Evolutionary conservation across 768 basidiomycete species (phyloP).

Genomic region (Daedaleopsis sinensis): DNA sequence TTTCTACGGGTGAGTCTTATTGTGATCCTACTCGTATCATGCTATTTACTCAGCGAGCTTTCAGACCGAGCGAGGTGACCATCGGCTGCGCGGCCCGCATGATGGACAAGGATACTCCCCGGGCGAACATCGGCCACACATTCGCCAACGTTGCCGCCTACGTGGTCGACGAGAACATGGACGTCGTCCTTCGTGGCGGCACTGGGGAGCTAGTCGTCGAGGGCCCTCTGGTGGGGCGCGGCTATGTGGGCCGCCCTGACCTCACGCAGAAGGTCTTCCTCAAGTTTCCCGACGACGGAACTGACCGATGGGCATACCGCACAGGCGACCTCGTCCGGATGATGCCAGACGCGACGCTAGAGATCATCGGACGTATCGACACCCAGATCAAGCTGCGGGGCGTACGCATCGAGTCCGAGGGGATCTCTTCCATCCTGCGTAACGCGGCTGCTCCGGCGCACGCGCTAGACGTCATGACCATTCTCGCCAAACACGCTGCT

Average conservation of each 20-base stretch:
- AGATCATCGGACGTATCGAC: constrained; percentile 54
- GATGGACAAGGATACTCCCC: constrained; percentile 43
- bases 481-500: constrained; percentile 45
- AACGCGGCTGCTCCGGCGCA: constrained; percentile 32
- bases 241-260: constrained; percentile 49
- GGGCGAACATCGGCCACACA: constrained; percentile 47
- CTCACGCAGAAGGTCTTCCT: constrained; percentile 49
- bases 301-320: constrained; percentile 44
- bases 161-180: constrained; percentile 46
- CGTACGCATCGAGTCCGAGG: constrained; percentile 57
- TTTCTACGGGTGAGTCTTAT: constrained; percentile 45
- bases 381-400: constrained; percentile 55
- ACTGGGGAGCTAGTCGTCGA: constrained; percentile 53
- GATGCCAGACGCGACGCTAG: constrained; percentile 50
- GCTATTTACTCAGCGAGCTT: not conserved
- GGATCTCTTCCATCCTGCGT: constrained; percentile 49
- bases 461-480: constrained; percentile 42
- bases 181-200: constrained; percentile 46
- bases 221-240: constrained; percentile 52
- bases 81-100: constrained; percentile 53
- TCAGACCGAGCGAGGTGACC: constrained; percentile 51
- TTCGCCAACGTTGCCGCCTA: constrained; percentile 40
- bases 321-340: constrained; percentile 55
- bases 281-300: constrained; percentile 43
- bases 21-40: not conserved